Base-by-base conservation (phyloP, 768 basidiomycete genomes). In the Steccherinum ochraceum region DNA sequence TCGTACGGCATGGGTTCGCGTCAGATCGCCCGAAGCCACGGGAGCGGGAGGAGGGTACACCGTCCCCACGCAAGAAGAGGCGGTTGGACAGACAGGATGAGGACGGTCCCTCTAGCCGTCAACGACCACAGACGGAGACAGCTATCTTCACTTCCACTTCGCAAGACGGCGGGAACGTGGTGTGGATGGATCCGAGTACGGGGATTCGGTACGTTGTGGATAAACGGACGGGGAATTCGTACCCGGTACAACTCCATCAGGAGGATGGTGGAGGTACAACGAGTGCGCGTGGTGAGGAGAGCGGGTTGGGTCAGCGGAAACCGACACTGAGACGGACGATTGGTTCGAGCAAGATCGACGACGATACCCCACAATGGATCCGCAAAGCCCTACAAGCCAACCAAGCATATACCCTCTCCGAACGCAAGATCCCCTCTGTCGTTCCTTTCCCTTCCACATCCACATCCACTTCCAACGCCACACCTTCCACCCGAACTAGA, bases 191-290 rank as follows among this genome's bases (percentile, higher is more conserved):
- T 68, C 76, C 79, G n/a, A 64, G 57, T 12, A 86, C 83, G 3
- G 75, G 79, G 12, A 70, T 81, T 61, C 67, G 63, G 2, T 85
- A 82, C 59, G 51, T 78, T n/a, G 67, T 90, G 13, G 80, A 93
- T 60, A 61, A 64, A n/a, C 73, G 79, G 47, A 88, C 85, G 10
- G 86, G 87, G 10, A 81, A 88, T 61, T 89, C 85, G 5, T 72
- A 73, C 25, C 23, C 46, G n/a, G n/a, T n/a, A n/a, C n/a, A n/a
- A n/a, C n/a, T n/a, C n/a, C n/a, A n/a, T n/a, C n/a, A n/a, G n/a
- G n/a, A n/a, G n/a, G n/a, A n/a, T n/a, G n/a, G n/a, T n/a, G n/a
- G n/a, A n/a, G n/a, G n/a, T n/a, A n/a, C n/a, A n/a, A n/a, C n/a
- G n/a, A n/a, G n/a, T n/a, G n/a, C n/a, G n/a, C n/a, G n/a, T n/a